Evolutionary conservation across 2,329 filamentous ascomycete species (phyloP).

Genomic region (Beauveria caledonica): DNA sequence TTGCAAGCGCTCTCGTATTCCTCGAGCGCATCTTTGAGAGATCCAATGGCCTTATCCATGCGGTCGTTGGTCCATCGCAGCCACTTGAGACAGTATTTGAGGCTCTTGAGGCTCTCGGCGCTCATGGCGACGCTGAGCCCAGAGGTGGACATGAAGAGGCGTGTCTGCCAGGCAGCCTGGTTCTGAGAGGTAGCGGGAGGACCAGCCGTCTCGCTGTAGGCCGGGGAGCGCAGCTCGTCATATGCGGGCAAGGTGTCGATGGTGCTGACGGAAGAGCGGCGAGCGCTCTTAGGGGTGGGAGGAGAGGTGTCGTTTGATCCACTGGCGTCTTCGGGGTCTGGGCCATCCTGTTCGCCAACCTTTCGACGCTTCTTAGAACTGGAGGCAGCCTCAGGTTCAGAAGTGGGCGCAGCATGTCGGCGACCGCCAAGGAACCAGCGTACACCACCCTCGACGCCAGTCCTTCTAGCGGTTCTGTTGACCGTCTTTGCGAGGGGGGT

Average conservation of each 20-base stretch:
- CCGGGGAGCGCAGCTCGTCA: slow-evolving; percentile 67
- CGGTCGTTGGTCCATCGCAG: slow-evolving; percentile 75
- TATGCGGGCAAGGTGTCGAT: slow-evolving; percentile 76
- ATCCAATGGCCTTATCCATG: slow-evolving; percentile 65
- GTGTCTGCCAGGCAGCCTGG: slow-evolving; percentile 62
- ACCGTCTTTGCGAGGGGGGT: slow-evolving; percentile 82
- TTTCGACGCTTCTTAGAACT: slow-evolving; percentile 52
- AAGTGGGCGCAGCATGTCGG: slow-evolving; percentile 38
- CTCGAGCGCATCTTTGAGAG: slow-evolving; percentile 66
- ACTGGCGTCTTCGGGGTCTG: slow-evolving; percentile 19
- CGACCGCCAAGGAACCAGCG: slow-evolving; percentile 69
- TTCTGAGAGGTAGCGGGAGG: slow-evolving; percentile 16
- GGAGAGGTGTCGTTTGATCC: slow-evolving; percentile 20
- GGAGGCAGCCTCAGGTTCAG: slow-evolving; percentile 38
- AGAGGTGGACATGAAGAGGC: slow-evolving; percentile 82
- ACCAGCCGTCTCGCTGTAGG: slow-evolving; percentile 55
- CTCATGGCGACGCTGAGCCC: slow-evolving; percentile 88
- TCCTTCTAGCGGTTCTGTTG: slow-evolving; percentile 71
- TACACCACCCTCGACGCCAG: slow-evolving; percentile 79
- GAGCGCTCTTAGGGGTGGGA: slow-evolving; percentile 24
- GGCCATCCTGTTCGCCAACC: slow-evolving; percentile 37
- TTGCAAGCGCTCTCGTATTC: slow-evolving; percentile 58
- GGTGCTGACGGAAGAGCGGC: slow-evolving; percentile 58
- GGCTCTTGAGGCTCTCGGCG: slow-evolving; percentile 72
- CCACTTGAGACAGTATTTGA: slow-evolving; percentile 78